Conservation (phyloP, 148 eudicot species). For the Rhododendron molle region DNA sequence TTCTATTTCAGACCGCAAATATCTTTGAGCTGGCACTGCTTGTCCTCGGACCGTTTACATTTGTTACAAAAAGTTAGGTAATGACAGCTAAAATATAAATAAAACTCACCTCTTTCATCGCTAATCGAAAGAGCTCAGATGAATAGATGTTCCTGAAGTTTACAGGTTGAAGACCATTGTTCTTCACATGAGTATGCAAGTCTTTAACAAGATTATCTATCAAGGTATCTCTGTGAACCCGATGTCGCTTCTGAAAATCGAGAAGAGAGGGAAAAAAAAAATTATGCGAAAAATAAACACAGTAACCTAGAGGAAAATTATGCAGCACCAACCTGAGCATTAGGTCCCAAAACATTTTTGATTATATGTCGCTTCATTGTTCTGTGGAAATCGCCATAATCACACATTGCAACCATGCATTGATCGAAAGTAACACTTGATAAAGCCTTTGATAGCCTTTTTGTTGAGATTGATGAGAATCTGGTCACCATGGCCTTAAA, state of each 20-base stretch:
- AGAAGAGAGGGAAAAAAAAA: not conserved
- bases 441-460: slow-evolving; percentile 67
- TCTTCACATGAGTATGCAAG: slow-evolving; percentile 30
- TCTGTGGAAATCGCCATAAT: slow-evolving; percentile 77
- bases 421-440: slow-evolving; percentile 58
- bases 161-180: slow-evolving; percentile 42
- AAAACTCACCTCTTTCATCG: slow-evolving; percentile 55
- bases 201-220: slow-evolving; percentile 36
- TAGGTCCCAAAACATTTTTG: slow-evolving; percentile 55
- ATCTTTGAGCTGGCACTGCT: too few species aligned
- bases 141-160: slow-evolving; percentile 52
- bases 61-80: too few species aligned
- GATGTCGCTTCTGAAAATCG: slow-evolving; percentile 48
- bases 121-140: slow-evolving; percentile 63
- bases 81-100: too few species aligned
- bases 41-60: too few species aligned
- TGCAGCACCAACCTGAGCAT: slow-evolving; percentile 61
- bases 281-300: not conserved
- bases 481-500: slow-evolving; percentile 79
- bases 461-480: slow-evolving; percentile 55
- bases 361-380: slow-evolving; percentile 48
- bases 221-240: slow-evolving; percentile 52
- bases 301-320: not conserved
- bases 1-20: too few species aligned
- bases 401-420: slow-evolving; percentile 82